Evolutionary conservation across 2,329 filamentous ascomycete genomes (phyloP), one percentile per base, ranked within the genome.

Genomic region (Rhinocladiella similis): DNA sequence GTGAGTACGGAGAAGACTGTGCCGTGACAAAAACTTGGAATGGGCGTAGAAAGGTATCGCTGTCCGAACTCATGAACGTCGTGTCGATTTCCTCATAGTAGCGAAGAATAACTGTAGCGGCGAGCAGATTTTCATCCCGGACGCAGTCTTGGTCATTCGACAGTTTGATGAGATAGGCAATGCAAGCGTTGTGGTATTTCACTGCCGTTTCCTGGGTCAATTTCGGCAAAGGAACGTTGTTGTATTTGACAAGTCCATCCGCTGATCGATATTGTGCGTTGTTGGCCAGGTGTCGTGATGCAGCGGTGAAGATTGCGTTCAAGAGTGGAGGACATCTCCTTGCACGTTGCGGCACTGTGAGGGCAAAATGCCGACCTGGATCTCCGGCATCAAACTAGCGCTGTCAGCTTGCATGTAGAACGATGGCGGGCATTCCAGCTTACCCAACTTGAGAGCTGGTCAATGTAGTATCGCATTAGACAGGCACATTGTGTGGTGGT

Each of bases 61-160:
- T 60, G 20, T 27, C 73, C 45, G 79, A 74, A 43, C 80, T 77
- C 1, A 75, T 77, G 0, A 76, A 68, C 1, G 58, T 56, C 9
- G 51, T 53, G 50, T 83, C 78, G 57, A 85, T 78, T 61, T 85
- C 82, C 65, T 85, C 82, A 18, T 83, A 74, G 1, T 82, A 79
- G 1, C 83, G 74, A 1, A 85, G 72, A 9, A 85, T 81, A 29
- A 84, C 82, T 0, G 77, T 80, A 0, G 82, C 80, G 0, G 81
- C 80, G 33, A 83, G 75, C 1, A 82, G 66, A 35, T 80, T 77
- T 63, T 82, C 80, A 56, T 81, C 78, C 14, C 74, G 68, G 1
- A 77, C 70, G 2, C 72, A 74, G 2, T 68, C 69, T 0, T 72
- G 63, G 29, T 75, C 71, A 36, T 58, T 65, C 1, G 66, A 68